Evolutionary conservation across 148 eudicot genomes (phyloP), one percentile per base, ranked within the genome.

Genomic region (Pharnaceum exiguum): DNA sequence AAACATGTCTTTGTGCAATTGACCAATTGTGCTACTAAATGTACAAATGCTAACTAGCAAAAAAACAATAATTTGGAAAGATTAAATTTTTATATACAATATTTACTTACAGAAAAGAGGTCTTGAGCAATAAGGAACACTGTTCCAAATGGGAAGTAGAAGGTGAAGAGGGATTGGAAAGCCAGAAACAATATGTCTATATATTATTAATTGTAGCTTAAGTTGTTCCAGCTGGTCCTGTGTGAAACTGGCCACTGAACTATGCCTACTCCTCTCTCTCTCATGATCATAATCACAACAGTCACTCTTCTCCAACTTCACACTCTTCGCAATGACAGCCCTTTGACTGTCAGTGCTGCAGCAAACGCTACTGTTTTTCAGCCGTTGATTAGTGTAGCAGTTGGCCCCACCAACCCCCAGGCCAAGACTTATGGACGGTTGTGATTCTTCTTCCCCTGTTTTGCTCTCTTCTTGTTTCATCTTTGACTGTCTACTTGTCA

Each of bases 221-320:
- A 80, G 51, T 31, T 78, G 70, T 21, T 76, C 59, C 51, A 77
- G 31, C 60, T 80, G 89, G 11, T 66, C 63, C 37, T 52, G 46
- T 54, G 80, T 77, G 51, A 77, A 75, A 46, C 51, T 26, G 62
- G 48, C 57, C 51, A 62, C 73, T 28, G 73, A 33, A 27, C 30
- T 27, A 4, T 30, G 29, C 29, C 59, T 70, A 38, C 54, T 35
- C 65, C 67, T 72, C 16, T 23, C 71, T 10, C 39, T 65, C 56
- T 46, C 50, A 10, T 30, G 73, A 69, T 55, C 55, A 51, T 32
- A 19, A 42, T 46, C 53, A 67, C 37, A 6, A 47, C n/a, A n/a
- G n/a, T 51, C 65, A 46, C 53, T 43, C 16, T 7, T 44, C 4
- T 48, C 65, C 57, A 51, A 59, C 66, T 59, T 67, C 59, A 67